phyloP scores from a whole-genome alignment of 805 yeast genomes.

The Maudiozyma barnettii region DNA sequence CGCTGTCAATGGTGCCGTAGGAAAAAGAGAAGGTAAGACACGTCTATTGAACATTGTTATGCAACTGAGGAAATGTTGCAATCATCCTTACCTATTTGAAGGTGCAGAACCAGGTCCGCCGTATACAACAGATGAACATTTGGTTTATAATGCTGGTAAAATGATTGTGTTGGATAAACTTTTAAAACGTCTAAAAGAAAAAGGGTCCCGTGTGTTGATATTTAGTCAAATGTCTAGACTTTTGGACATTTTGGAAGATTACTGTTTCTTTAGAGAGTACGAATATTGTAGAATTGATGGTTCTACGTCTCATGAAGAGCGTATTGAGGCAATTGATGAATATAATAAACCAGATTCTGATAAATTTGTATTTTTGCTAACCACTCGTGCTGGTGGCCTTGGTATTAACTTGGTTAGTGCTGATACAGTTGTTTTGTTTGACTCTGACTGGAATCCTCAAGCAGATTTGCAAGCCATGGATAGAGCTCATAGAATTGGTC shows the following conservation, averaged over 20 bases:
- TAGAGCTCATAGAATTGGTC: conserved; percentile 95
- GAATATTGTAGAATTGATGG: conserved; percentile 92
- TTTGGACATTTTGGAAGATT: conserved; percentile 84
- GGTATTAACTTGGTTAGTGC: conserved; percentile 92
- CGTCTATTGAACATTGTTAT: conserved; percentile 85
- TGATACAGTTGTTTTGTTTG: conserved; percentile 79
- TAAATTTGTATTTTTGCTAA: conserved; percentile 74
- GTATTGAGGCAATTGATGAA: conserved; percentile 87
- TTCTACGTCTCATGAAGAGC: conserved; percentile 83
- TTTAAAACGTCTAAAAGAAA: conserved; percentile 54
- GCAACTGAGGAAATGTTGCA: conserved; percentile 94
- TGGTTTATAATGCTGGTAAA: conserved; percentile 82
- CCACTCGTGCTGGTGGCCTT: conserved; percentile 95
- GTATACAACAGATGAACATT: conserved; percentile 88
- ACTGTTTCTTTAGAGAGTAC: conserved; percentile 74
- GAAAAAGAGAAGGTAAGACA: conserved; percentile 87
- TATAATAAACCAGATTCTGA: conserved; percentile 74
- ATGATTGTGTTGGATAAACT: conserved; percentile 82
- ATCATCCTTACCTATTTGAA: conserved; percentile 92
- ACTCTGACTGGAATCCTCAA: conserved; percentile 97
- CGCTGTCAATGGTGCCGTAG: conserved; percentile 90
- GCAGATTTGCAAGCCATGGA: conserved; percentile 98
- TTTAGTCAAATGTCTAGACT: conserved; percentile 92
- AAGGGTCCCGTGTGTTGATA: conserved; percentile 84
- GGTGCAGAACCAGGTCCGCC: conserved; percentile 99